Base-by-base conservation (phyloP, 2,329 filamentous ascomycete genomes). In the Exserohilum turcica region DNA sequence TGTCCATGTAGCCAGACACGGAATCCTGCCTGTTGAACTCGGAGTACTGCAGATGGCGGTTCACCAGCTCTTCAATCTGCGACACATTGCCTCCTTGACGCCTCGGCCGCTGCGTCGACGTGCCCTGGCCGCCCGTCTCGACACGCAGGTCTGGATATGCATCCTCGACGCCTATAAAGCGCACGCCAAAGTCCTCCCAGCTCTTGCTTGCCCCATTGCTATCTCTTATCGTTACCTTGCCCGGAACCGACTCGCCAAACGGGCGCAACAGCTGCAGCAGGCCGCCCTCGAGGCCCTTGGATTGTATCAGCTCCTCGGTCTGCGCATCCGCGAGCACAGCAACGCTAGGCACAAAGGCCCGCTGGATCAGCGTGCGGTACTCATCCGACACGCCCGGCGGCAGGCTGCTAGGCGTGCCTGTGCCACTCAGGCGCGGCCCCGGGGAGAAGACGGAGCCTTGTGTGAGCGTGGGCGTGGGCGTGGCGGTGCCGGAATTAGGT, bases 111-210 rank as follows among this genome's bases (percentile, higher is more conserved):
- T 59, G 51, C 21, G 47, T 28, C 3, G 66, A 67, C 10, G 58
- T 57, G 31, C 65, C 57, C 53, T 63, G 62, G 2, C 63, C 64
- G 12, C 56, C 52, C 15, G 63, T 62, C 15, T 70, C 63, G 21
- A 63, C 52, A 12, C 65, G 64, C 15, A 76, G 71, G 38, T 77
- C 78, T 46, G 76, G 67, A 37, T 80, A 68, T 24, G 78, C 78
- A 65, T 81, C 78, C 52, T 86, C 86, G 48, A 95, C 84, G 53
- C 85, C 84, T 5, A 89, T 86, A 72, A 99, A 97, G 49, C 91
- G 88, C 52, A 99, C 83, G 1, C 91, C 88, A 74, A 92, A 99
- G 72, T 97, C 92, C 49, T 97, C 93, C 78, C 89, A 93, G 33
- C 85, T 84, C 68, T 86, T 86, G 70, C 91, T 92, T 37, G 88